Conservation (phyloP, 75 land plant species). For the Cupressus sempervirens region DNA sequence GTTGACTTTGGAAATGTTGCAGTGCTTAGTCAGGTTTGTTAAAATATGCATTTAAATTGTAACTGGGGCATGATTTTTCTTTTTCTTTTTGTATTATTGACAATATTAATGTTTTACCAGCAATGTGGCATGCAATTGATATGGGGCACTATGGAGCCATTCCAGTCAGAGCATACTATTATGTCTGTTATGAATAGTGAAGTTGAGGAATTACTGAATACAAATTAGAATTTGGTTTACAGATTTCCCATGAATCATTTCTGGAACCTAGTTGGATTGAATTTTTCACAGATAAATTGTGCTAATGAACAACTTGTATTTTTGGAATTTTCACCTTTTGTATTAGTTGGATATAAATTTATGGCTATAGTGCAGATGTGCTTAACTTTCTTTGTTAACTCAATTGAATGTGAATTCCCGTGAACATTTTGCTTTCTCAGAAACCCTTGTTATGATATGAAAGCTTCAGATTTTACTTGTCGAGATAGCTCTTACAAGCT, state of each 20-base stretch:
- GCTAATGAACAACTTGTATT: neutral
- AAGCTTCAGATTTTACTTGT: too few relatives aligned
- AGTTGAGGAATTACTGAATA: neutral
- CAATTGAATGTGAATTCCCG: neutral
- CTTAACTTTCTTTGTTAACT: neutral
- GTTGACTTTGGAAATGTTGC: slow-evolving; percentile 99
- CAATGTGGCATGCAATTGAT: neutral
- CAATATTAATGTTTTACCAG: neutral
- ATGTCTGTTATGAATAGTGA: neutral
- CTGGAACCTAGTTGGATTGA: neutral
- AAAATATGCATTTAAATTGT: slow-evolving; percentile 6
- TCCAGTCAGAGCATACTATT: neutral
- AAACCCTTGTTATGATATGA: too few relatives aligned
- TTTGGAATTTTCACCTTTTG: neutral
- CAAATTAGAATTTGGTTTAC: neutral
- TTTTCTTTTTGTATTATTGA: neutral
- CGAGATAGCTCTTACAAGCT: too few relatives aligned
- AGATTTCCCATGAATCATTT: neutral
- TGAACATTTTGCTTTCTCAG: too few relatives aligned
- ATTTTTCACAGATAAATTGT: neutral
- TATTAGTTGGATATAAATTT: neutral
- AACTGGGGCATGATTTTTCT: neutral
- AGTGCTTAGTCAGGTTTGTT: slow-evolving; percentile 86
- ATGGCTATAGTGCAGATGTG: neutral
- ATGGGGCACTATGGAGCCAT: neutral